Evolutionary conservation across 768 basidiomycete genomes (phyloP), one percentile per base, ranked within the genome.

Genomic region (Coprinopsis sp.): DNA sequence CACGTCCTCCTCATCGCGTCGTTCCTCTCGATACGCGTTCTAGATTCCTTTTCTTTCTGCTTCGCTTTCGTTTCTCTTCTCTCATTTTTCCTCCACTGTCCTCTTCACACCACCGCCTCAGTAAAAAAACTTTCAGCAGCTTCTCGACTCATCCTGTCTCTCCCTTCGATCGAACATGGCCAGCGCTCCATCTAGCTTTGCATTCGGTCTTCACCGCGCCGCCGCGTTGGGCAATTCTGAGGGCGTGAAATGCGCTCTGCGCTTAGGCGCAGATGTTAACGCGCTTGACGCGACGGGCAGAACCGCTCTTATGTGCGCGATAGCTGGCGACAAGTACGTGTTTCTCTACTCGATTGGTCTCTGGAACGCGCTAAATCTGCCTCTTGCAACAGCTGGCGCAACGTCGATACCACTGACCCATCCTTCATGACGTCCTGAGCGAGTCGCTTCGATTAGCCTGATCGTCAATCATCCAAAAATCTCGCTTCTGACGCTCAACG

Each of bases 281-380:
- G 74, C 77, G 33, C 66, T 77, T 37, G 84, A 87, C 62, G 62
- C 65, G 18, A 64, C 68, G 1, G 84, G 85, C 11, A 73, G 81
- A 47, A 83, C 80, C 5, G 70, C 79, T 14, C 63, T 89, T 33
- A 81, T 84, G 54, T 83, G 80, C 54, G 81, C 81, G 8, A 73
- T 89, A 51, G 82, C 84, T 11, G 87, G 86, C 21, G 79, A 85
- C 59, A 71, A 82, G 86, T 87, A 58, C 50, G 77, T 64, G 47
- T 49, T 28, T 16, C 51, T 43, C 23, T 43, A 50, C 47, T 12
- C 28, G 48, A 27, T 24, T 29, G 47, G 34, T 45, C 46, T 6
- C 4, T 7, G 39, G 28, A 19, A 27, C 13, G 27, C 31, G 34
- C 21, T 31, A 29, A 51, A 38, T 19, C 27, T 33, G 41, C 34